These are phyloP conservation scores for Vicia villosa DNA, from an alignment of 306 rosid genomes.

Conservation along the genomic window DNA sequence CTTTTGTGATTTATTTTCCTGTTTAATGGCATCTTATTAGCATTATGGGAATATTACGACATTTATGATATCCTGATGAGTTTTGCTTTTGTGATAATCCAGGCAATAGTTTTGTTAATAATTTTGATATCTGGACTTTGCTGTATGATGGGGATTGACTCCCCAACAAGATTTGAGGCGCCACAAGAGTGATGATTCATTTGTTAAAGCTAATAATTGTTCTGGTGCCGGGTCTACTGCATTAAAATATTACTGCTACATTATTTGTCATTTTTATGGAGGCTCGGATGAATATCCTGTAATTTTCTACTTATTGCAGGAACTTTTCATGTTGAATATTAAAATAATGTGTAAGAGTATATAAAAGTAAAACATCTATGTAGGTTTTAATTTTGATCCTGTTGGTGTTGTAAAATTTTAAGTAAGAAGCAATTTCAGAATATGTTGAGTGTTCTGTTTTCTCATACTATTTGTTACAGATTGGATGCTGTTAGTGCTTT, in stretches of 20 bases:
- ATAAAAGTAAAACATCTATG: conserved; percentile 36
- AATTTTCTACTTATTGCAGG: conserved; percentile 29
- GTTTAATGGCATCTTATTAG: conserved; percentile 10
- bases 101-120: conserved; percentile 85
- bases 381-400: conserved; percentile 39
- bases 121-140: conserved; percentile 91
- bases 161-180: conserved; percentile 92
- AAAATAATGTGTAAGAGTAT: conserved; percentile 44
- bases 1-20: background rate
- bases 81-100: conserved; percentile 40
- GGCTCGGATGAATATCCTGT: conserved; percentile 32
- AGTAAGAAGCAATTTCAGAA: conserved; percentile 33
- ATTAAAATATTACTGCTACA: conserved; percentile 31
- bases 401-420: conserved; percentile 33
- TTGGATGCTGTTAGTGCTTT: background rate
- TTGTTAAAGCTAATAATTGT: conserved; percentile 36
- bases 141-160: conserved; percentile 99
- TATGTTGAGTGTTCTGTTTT: conserved; percentile 4
- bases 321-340: conserved; percentile 33
- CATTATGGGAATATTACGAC: conserved; percentile 2
- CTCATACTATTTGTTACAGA: background rate
- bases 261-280: conserved; percentile 29
- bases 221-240: conserved; percentile 35
- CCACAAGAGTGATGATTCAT: conserved; percentile 76
- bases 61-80: conserved; percentile 37